Conservation (phyloP, 1,284 basidiomycete genomes). For the Melampsora larici-populina region DNA sequence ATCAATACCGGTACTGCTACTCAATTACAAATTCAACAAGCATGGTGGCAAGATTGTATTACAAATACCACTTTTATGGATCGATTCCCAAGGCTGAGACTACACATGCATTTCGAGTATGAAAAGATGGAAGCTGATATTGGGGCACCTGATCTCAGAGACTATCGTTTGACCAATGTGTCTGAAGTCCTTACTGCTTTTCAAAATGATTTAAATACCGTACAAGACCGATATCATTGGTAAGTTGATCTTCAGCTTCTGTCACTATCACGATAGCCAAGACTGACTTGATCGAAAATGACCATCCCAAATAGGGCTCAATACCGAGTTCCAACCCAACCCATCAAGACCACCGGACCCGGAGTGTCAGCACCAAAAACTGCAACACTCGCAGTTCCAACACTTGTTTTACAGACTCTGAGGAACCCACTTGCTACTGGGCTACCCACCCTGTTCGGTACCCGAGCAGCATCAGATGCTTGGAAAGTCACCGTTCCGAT, state of each 20-base stretch:
- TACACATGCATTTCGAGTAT: slow-evolving; percentile 44
- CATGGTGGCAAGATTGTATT: slow-evolving; percentile 43
- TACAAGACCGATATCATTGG: slow-evolving; percentile 29
- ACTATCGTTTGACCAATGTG: slow-evolving; percentile 19
- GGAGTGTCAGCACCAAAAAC: slow-evolving; percentile 23
- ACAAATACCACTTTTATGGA: slow-evolving; percentile 29
- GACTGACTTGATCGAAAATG: not conserved
- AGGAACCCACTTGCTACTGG: slow-evolving; percentile 17
- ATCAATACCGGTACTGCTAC: slow-evolving; percentile 45
- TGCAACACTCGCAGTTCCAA: slow-evolving; percentile 1
- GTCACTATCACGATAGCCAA: not conserved
- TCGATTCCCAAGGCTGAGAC: slow-evolving; percentile 42
- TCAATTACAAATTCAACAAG: slow-evolving; percentile 45
- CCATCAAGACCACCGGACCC: slow-evolving; percentile 13
- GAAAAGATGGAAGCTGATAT: slow-evolving; percentile 41
- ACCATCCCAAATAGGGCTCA: not conserved
- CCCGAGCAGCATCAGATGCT: too few species aligned
- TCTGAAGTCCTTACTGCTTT: slow-evolving; percentile 25
- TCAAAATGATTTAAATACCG: slow-evolving; percentile 22
- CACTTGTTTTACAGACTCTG: slow-evolving; percentile 15
- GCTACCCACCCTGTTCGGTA: slow-evolving; percentile 17
- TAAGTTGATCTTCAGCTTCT: not conserved
- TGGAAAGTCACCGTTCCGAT: too few species aligned
- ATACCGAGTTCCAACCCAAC: slow-evolving; percentile 18
- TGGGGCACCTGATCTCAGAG: slow-evolving; percentile 18